phyloP scores from a whole-genome alignment of 345 rosid genomes.

The thale cress (Arabidopsis thaliana) region DNA sequence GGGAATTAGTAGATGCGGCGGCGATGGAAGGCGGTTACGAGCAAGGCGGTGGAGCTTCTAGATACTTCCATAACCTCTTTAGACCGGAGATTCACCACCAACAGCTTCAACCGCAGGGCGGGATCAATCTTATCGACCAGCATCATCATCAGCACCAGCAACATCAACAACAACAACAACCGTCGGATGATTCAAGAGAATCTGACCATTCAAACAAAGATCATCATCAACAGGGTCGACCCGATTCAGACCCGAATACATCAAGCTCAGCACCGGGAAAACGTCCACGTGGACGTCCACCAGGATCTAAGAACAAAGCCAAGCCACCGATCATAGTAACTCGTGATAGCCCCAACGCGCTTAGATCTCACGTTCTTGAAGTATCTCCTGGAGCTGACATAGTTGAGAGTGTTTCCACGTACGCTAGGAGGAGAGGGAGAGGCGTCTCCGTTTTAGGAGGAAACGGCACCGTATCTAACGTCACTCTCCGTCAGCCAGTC shows the following conservation, averaged over 20 bases:
- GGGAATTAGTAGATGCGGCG: conserved; percentile 46
- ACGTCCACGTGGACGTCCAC: conserved; percentile 83
- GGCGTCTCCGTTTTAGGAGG: conserved; percentile 78
- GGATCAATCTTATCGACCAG: conserved; percentile 44
- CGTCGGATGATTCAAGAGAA: conserved; percentile 52
- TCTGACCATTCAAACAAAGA: conserved; percentile 42
- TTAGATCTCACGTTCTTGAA: conserved; percentile 78
- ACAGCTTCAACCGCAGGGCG: conserved; percentile 50
- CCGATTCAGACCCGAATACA: conserved; percentile 48
- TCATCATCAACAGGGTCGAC: conserved; percentile 37
- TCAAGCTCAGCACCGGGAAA: conserved; percentile 48
- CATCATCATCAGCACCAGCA: conserved; percentile 32
- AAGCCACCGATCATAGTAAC: conserved; percentile 78
- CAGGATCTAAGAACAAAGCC: conserved; percentile 79
- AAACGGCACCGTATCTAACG: conserved; percentile 67
- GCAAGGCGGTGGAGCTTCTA: conserved; percentile 48
- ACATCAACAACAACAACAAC: conserved; percentile 40
- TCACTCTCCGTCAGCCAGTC: conserved; percentile 69
- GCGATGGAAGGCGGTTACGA: conserved; percentile 62
- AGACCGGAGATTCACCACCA: conserved; percentile 55
- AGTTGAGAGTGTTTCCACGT: conserved; percentile 59
- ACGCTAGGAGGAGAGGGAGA: conserved; percentile 74
- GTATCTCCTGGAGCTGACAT: conserved; percentile 69
- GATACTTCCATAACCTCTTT: conserved; percentile 54
- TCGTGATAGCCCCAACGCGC: conserved; percentile 77